These are phyloP conservation scores for Sporothrix inflata DNA, from an alignment of 2,329 filamentous ascomycete species.

Conservation along the genomic window DNA sequence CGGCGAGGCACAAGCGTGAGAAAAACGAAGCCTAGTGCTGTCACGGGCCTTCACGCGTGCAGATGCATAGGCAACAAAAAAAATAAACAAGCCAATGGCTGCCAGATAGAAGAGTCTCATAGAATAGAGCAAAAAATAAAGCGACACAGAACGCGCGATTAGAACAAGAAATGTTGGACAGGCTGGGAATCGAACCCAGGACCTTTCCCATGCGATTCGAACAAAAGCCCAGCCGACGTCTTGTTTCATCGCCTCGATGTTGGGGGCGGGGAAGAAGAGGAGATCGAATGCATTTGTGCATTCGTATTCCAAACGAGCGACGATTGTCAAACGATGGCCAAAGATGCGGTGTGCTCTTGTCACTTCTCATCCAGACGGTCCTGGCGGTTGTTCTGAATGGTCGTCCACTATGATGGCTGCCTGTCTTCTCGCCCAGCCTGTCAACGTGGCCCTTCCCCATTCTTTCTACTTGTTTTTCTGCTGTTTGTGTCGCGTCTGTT, in stretches of 20 bases:
- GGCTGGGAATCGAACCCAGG: no score
- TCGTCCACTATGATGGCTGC: background rate
- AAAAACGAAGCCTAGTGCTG: background rate
- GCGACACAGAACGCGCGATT: no score
- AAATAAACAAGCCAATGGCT: background rate
- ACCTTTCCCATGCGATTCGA: no score
- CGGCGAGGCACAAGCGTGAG: background rate
- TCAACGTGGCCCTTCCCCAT: conserved; percentile 13
- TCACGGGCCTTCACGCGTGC: background rate
- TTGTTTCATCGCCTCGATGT: background rate
- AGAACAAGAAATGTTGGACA: no score
- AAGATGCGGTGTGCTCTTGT: background rate
- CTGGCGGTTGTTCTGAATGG: background rate
- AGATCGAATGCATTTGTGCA: background rate
- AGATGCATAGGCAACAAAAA: background rate
- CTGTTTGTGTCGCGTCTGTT: background rate
- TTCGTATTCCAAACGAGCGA: background rate
- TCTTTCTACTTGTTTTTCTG: background rate
- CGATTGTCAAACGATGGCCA: background rate
- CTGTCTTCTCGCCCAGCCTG: background rate
- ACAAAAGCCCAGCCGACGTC: no score
- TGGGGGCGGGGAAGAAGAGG: no score
- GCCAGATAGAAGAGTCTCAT: no score
- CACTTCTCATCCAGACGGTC: background rate
- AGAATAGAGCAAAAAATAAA: no score